phyloP scores from a whole-genome alignment of 306 rosid species.

The Cotoneaster glaucophyllus region DNA sequence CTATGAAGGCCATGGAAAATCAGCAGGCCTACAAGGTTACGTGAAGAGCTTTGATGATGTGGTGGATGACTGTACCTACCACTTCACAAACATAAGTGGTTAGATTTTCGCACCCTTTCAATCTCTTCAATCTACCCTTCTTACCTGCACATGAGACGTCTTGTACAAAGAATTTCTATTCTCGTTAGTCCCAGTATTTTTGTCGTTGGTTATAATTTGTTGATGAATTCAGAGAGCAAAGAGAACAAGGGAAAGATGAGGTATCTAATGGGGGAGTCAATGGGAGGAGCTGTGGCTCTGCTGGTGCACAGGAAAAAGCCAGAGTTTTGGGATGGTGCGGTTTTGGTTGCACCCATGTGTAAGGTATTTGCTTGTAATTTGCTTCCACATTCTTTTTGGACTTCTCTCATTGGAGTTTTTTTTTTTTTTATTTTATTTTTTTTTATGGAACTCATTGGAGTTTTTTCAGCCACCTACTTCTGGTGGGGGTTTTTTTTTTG shows the following conservation, averaged over 20 bases:
- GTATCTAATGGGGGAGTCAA: constrained; percentile 77
- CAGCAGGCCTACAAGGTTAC: constrained; percentile 55
- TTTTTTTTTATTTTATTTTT: not conserved
- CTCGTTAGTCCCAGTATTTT: not conserved
- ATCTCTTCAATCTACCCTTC: not conserved
- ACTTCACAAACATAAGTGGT: constrained; percentile 61
- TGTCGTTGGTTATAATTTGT: not conserved
- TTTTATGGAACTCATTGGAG: not conserved
- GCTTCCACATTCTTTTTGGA: not conserved
- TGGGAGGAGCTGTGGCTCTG: constrained; percentile 93
- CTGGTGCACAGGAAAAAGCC: constrained; percentile 59
- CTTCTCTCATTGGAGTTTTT: not conserved
- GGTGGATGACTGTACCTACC: constrained; percentile 42
- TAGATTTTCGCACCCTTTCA: not conserved
- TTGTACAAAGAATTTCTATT: too few species aligned
- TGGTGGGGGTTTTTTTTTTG: not conserved
- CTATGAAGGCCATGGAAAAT: constrained; percentile 96
- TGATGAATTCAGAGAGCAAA: constrained; percentile 32
- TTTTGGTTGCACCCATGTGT: constrained; percentile 95
- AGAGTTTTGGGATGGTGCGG: constrained; percentile 79
- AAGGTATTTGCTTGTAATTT: constrained; percentile 36
- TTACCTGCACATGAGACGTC: too few species aligned
- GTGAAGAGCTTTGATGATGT: constrained; percentile 47
- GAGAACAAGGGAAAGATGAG: constrained; percentile 60
- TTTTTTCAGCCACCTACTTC: not conserved